Conservation (phyloP, 495 filamentous ascomycete species). For the Aspergillus ellipticus region DNA sequence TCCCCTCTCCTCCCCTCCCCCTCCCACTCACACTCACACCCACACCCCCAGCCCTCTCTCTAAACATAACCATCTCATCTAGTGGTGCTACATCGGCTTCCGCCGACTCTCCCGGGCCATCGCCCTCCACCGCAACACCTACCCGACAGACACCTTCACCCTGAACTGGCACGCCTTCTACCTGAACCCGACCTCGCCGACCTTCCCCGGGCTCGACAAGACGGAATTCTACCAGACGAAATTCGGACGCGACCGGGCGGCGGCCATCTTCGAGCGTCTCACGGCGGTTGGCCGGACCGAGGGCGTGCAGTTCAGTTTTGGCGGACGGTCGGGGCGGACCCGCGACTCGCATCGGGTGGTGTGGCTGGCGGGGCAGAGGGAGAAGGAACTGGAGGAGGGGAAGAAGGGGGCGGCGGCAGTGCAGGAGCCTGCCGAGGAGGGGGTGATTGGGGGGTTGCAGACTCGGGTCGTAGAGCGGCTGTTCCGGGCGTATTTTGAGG, state of each 20-base stretch:
- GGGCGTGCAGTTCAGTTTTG: conserved; percentile 70
- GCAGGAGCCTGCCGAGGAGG: too few species aligned
- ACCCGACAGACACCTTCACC: conserved; percentile 66
- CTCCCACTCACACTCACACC: background rate
- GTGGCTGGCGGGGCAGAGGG: conserved; percentile 61
- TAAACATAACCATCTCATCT: conserved; percentile 8
- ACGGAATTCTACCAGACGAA: conserved; percentile 46
- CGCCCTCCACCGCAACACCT: conserved; percentile 51
- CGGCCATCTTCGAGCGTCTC: conserved; percentile 57
- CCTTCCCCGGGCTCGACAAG: conserved; percentile 54
- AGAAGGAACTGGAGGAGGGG: conserved; percentile 44
- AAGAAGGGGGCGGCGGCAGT: conserved; percentile 27
- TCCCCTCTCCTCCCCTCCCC: background rate
- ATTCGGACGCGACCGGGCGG: conserved; percentile 57
- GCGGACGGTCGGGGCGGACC: conserved; percentile 73
- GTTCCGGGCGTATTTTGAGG: conserved; percentile 73
- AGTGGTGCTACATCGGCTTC: conserved; percentile 81
- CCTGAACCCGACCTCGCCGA: conserved; percentile 63
- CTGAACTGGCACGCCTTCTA: conserved; percentile 77
- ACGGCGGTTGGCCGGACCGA: conserved; percentile 52
- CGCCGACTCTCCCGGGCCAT: conserved; percentile 70
- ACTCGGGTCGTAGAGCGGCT: conserved; percentile 63
- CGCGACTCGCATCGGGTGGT: conserved; percentile 72
- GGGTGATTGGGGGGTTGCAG: conserved; percentile 42
- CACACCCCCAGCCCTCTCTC: conserved; percentile 1